Evolutionary conservation across 257 asterid genomes (phyloP).

Genomic region (Paulownia fortunei): DNA sequence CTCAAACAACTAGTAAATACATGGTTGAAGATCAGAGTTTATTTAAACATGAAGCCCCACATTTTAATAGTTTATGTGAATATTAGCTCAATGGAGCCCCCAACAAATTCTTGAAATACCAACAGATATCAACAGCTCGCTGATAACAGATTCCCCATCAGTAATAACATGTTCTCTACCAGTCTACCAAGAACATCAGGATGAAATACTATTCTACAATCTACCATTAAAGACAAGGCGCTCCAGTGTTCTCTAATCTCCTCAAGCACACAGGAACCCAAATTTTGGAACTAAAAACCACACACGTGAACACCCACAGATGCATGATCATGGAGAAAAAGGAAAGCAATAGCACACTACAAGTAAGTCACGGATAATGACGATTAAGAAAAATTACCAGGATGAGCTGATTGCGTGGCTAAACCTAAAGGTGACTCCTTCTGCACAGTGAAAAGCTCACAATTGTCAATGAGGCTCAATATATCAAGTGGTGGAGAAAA

Average conservation of each 20-base stretch:
- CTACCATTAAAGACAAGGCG: not conserved
- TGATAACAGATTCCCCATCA: not conserved
- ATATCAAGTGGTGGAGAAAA: not conserved
- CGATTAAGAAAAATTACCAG: slow-evolving; percentile 54
- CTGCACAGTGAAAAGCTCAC: slow-evolving; percentile 44
- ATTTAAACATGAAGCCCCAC: not conserved
- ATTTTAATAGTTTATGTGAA: not conserved
- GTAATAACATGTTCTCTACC: not conserved
- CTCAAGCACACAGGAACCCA: not conserved
- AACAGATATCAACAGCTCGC: not conserved
- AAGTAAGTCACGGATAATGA: not conserved
- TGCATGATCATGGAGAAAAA: not conserved
- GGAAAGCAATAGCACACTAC: not conserved
- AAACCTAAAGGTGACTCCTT: slow-evolving; percentile 75
- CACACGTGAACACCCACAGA: not conserved
- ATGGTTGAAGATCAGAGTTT: not conserved
- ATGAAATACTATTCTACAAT: not conserved
- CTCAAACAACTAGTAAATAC: not conserved
- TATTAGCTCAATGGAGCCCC: not conserved
- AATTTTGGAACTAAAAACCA: not conserved
- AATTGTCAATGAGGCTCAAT: not conserved
- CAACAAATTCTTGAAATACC: not conserved
- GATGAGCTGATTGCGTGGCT: slow-evolving; percentile 89
- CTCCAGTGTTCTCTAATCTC: not conserved
- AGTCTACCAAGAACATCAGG: not conserved